Percentiles rank a stretch among this genome's conserved stretches.
Conservation (phyloP, 306 rosid genomes). For the Vigna trinervia region DNA sequence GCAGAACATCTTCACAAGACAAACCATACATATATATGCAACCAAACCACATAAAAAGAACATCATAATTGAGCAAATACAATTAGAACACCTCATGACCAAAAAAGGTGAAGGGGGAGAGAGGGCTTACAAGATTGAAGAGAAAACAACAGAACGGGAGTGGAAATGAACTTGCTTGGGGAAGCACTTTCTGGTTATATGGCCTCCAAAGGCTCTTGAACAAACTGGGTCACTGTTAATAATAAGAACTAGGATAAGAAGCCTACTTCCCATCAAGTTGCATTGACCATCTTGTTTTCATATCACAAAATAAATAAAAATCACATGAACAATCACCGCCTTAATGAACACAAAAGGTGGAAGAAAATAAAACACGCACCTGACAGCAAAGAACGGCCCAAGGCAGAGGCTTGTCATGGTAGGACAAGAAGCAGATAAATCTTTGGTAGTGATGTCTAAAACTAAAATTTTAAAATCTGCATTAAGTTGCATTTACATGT, state of each 20-base stretch:
- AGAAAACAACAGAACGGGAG: constrained; percentile 30
- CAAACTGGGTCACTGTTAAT: constrained; percentile 44
- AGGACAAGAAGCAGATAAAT: constrained; percentile 21
- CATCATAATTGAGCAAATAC: constrained; percentile 16
- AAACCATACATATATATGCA: constrained; percentile 14
- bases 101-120: constrained; percentile 31
- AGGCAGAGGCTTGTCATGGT: constrained; percentile 47
- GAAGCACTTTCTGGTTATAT: constrained; percentile 45
- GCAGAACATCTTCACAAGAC: constrained; percentile 57
- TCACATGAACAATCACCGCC: constrained; percentile 10
- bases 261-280: constrained; percentile 1
- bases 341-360: background rate
- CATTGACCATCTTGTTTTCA: constrained; percentile 33
- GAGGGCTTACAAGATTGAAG: constrained; percentile 51
- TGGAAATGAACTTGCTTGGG: constrained; percentile 46
- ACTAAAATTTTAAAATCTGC: no score
- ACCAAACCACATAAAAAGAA: constrained; percentile 5
- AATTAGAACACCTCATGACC: constrained; percentile 8
- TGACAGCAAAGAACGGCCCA: constrained; percentile 28
- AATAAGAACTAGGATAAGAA: constrained; percentile 34
- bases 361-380: constrained; percentile 42
- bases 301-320: background rate
- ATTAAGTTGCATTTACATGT: background rate
- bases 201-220: constrained; percentile 44
- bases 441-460: background rate